Base-by-base conservation (phyloP, 2,329 filamentous ascomycete genomes). In the Acrodontium crateriforme region DNA sequence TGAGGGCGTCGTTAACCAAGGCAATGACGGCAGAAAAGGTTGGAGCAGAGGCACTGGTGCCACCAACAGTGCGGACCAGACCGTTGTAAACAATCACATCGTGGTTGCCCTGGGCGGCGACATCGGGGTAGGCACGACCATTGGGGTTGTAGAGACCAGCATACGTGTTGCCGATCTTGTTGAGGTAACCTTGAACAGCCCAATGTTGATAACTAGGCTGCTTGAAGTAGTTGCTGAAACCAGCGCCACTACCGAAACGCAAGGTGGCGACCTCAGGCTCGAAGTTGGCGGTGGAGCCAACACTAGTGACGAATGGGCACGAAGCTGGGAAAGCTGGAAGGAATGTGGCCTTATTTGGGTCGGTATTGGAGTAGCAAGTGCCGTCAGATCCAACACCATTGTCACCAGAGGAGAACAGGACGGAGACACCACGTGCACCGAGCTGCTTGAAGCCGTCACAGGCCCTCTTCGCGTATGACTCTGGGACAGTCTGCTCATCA, bases 381-480 rank as follows among this genome's bases (percentile, higher is more conserved):
- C 51, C 56, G n/a, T 55, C 54, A 3, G 44, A 34, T 9, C 68
- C 69, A 9, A 74, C 62, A 18, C 72, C 72, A 16, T 51, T 48
- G 40, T 82, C 74, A 4, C 78, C 78, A 7, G 65, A 68, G 10
- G 67, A 63, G 37, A 73, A 71, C 16, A 79, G 53, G n/a, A 78
- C 59, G 0, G 68, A 67, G 3, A 75, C 65, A n/a, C 75, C 76
- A 21, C 74, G 69, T 2, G 70, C 66, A n/a, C 72, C 74, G 17
- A 79, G 68, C 40, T 76, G 65, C 23, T 66, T 70, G 41, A 77
- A 73, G 37, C 72, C 59, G 36, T 67, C 62, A 56, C 75, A 80
- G 9, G 75, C 70, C 27, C 65, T 62, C 25, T 59, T 56, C 11
- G 71, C 69, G 43, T 78, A 81, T 8, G 65, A 63, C 3, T 55